A percentile compares a stretch with the other conserved stretches of the same genome.
Conservation (phyloP, 495 filamentous ascomycete genomes). For the Penicillium maclennaniae region DNA sequence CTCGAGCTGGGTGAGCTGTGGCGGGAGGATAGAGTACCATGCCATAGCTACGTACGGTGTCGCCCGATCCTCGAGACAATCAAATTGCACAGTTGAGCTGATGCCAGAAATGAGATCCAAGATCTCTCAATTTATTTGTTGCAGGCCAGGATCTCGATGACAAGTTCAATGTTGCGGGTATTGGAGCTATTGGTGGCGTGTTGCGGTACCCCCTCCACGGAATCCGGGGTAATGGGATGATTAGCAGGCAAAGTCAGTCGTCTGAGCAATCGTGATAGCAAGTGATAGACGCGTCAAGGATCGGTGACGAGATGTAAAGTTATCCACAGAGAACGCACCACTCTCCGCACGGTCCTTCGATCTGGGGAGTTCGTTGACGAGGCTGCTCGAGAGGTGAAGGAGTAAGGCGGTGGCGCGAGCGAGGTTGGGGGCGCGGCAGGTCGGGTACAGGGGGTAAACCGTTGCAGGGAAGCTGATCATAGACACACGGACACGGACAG, state of each 20-base stretch:
- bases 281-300: not conserved
- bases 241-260: not conserved
- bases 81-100: not conserved
- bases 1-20: slow-evolving; percentile 53
- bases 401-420: slow-evolving; percentile 5
- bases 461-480: not conserved
- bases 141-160: not conserved
- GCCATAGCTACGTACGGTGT: slow-evolving; percentile 41
- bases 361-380: not conserved
- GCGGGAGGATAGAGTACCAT: slow-evolving; percentile 63
- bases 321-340: not conserved
- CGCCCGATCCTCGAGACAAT: not conserved
- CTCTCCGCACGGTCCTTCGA: slow-evolving; percentile 12
- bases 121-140: not conserved
- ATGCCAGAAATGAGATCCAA: not conserved
- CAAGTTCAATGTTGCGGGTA: not conserved
- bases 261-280: not conserved
- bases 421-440: not conserved
- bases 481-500: not conserved
- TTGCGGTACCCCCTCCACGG: not conserved
- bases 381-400: slow-evolving; percentile 1
- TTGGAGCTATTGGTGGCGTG: not conserved
- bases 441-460: not conserved
- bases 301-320: not conserved
- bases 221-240: slow-evolving; percentile 2